These are phyloP conservation scores for Scheffersomyces parashehatae DNA, from an alignment of 1,139 yeast genomes.

Conservation along the genomic window DNA sequence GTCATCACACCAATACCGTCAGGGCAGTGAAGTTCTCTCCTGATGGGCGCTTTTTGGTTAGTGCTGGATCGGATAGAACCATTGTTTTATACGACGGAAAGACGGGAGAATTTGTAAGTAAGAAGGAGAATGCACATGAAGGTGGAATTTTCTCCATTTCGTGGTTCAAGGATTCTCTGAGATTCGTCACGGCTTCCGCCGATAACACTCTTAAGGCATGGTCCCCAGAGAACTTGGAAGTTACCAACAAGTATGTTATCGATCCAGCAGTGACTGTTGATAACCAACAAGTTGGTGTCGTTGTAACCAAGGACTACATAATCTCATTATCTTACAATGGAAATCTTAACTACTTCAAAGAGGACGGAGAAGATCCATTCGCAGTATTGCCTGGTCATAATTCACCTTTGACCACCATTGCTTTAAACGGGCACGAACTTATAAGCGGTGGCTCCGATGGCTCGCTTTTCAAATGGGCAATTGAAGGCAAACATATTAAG, in stretches of 20 bases:
- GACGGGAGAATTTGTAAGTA: constrained; percentile 70
- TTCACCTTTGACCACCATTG: constrained; percentile 62
- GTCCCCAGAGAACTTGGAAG: constrained; percentile 35
- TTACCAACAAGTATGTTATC: constrained; percentile 44
- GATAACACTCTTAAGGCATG: constrained; percentile 75
- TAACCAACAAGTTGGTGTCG: constrained; percentile 81
- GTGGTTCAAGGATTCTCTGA: constrained; percentile 58
- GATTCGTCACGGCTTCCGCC: constrained; percentile 80
- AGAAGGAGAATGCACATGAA: constrained; percentile 58
- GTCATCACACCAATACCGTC: constrained; percentile 74
- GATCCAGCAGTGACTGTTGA: constrained; percentile 37
- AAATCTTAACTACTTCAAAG: constrained; percentile 59
- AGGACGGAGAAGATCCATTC: constrained; percentile 38
- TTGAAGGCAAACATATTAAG: constrained; percentile 27
- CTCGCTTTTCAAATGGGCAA: constrained; percentile 59
- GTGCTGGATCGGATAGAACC: constrained; percentile 84
- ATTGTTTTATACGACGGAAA: constrained; percentile 84
- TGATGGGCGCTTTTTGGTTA: constrained; percentile 67
- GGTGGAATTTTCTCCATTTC: constrained; percentile 81
- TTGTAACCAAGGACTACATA: constrained; percentile 57
- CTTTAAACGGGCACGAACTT: constrained; percentile 26
- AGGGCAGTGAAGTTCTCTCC: constrained; percentile 85
- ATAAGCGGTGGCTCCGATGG: constrained; percentile 89
- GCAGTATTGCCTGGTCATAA: constrained; percentile 74
- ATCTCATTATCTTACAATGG: constrained; percentile 76